Evolutionary conservation across 495 filamentous ascomycete species (phyloP).

Genomic region (Ascobolus immersus): DNA sequence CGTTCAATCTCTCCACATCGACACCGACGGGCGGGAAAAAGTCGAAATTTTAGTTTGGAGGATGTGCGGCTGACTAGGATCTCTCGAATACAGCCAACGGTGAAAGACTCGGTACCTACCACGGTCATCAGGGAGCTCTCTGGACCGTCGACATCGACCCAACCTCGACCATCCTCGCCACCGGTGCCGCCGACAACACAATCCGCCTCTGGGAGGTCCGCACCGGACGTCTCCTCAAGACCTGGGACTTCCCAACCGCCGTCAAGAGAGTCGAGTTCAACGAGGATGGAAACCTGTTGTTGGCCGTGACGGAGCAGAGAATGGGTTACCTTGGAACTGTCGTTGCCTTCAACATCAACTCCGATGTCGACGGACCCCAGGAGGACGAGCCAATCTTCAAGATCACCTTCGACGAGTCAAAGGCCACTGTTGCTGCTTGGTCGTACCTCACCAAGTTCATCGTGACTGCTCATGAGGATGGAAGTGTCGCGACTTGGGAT

Average conservation of each 20-base stretch:
- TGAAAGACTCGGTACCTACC: constrained; percentile 84
- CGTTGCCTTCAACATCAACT: constrained; percentile 61
- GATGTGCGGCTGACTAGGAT: neutral
- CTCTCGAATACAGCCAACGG: constrained; percentile 36
- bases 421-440: constrained; percentile 91
- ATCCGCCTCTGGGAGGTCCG: constrained; percentile 91
- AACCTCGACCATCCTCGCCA: constrained; percentile 75
- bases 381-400: constrained; percentile 50
- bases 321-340: constrained; percentile 87
- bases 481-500: constrained; percentile 80
- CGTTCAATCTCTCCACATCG: constrained; percentile 3
- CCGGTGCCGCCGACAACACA: constrained; percentile 91
- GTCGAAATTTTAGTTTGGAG: neutral
- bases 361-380: constrained; percentile 60
- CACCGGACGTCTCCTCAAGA: constrained; percentile 76
- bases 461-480: constrained; percentile 92
- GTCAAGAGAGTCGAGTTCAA: constrained; percentile 93
- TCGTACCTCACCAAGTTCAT: constrained; percentile 80
- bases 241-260: constrained; percentile 86
- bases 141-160: constrained; percentile 98
- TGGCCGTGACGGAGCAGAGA: constrained; percentile 93
- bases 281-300: constrained; percentile 62
- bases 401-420: constrained; percentile 80
- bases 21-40: neutral
- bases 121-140: constrained; percentile 87